Percentiles rank a stretch among this genome's conserved stretches.
Evolutionary conservation across 129 eudicot species (phyloP).

Genomic region (Arctium minus): DNA sequence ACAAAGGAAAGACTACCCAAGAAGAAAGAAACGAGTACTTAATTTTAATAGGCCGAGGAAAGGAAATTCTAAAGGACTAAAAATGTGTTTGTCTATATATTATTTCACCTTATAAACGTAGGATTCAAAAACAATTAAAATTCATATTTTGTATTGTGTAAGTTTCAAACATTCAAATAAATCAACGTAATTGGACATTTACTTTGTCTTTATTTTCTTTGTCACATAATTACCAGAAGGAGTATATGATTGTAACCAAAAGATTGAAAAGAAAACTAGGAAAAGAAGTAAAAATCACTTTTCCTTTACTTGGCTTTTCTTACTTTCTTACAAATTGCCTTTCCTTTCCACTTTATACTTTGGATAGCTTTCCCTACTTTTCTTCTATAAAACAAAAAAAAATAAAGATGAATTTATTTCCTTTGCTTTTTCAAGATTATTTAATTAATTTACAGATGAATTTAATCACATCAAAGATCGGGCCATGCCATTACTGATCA

Average conservation of each 20-base stretch:
- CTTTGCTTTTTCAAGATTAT: conserved; percentile 8
- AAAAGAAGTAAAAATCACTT: conserved; percentile 28
- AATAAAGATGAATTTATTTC: conserved; percentile 11
- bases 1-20: not conserved
- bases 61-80: no score
- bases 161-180: conserved; percentile 7
- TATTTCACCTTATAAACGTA: not conserved
- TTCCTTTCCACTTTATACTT: conserved; percentile 37
- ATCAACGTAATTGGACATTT: not conserved
- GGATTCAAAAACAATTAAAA: no score
- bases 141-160: no score
- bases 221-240: not conserved
- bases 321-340: conserved; percentile 39
- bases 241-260: conserved; percentile 13
- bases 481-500: not conserved
- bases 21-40: not conserved
- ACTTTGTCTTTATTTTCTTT: conserved; percentile 4
- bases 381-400: conserved; percentile 21
- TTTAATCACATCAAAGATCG: not conserved
- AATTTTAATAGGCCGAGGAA: not conserved
- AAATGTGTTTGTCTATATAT: not conserved
- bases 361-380: conserved; percentile 37
- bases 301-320: conserved; percentile 33
- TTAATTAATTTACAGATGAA: not conserved
- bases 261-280: conserved; percentile 13